phyloP scores from a whole-genome alignment of 2,329 filamentous ascomycete species.

The Alternaria brassicae region DNA sequence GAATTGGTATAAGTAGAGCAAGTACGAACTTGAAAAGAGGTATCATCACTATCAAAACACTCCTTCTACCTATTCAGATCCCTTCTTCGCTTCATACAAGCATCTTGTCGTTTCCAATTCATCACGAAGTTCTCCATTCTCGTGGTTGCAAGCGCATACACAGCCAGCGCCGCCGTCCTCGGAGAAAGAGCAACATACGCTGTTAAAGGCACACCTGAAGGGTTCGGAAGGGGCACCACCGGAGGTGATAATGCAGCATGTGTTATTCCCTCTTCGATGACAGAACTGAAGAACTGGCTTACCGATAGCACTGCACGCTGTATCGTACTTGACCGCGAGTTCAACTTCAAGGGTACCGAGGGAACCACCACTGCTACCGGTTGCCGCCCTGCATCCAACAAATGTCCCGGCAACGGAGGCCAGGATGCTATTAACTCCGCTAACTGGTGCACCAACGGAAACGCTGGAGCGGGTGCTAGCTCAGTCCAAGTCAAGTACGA shows the following conservation, averaged over 20 bases:
- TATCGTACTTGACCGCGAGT: conserved; percentile 45
- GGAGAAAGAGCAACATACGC: conserved; percentile 1
- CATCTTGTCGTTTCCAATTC: neutral
- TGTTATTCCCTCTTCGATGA: conserved; percentile 11
- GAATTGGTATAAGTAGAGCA: neutral
- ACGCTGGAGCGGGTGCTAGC: conserved; percentile 13
- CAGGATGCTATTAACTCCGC: conserved; percentile 64
- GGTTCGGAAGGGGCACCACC: conserved; percentile 14
- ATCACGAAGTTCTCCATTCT: conserved; percentile 12
- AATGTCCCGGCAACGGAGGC: conserved; percentile 57
- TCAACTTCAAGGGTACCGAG: conserved; percentile 34
- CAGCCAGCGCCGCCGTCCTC: conserved; percentile 4
- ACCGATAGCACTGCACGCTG: conserved; percentile 43
- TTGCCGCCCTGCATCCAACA: conserved; percentile 53
- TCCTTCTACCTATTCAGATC: neutral
- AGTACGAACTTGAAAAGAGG: neutral
- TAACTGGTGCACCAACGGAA: conserved; percentile 25
- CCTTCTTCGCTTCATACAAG: neutral
- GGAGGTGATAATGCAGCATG: conserved; percentile 25
- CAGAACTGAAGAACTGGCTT: conserved; percentile 33
- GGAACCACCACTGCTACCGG: conserved; percentile 26
- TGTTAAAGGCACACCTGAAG: conserved; percentile 11
- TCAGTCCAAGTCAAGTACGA: conserved; percentile 38
- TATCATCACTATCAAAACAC: neutral
- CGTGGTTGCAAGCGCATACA: conserved; percentile 4